A percentile compares a stretch with the other conserved stretches of the same genome.
Conservation (phyloP, 2,329 filamentous ascomycete genomes). For the Ophiobolus disseminans region DNA sequence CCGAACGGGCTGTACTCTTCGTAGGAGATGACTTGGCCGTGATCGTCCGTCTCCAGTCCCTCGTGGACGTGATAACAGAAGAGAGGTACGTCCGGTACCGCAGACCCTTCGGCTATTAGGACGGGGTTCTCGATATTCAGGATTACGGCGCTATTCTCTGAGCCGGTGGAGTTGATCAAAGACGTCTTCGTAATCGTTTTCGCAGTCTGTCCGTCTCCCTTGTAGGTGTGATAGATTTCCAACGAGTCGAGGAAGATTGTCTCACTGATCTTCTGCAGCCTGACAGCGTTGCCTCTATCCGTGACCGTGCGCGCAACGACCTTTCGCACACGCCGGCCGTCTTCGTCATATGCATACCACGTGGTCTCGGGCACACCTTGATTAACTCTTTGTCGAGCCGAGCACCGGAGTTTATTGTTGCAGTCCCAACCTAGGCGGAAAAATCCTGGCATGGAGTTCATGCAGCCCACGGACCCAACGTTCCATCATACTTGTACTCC, state of each 20-base stretch:
- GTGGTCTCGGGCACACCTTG: constrained; percentile 14
- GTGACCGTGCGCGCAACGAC: too few relatives aligned
- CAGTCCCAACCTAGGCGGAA: constrained; percentile 16
- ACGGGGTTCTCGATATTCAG: not conserved
- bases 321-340: constrained; percentile 19
- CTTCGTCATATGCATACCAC: constrained; percentile 17
- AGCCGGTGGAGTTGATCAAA: not conserved
- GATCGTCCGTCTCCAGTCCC: constrained; percentile 32
- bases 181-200: not conserved
- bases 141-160: not conserved
- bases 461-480: constrained; percentile 7
- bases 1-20: constrained; percentile 45
- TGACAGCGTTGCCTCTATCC: not conserved
- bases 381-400: constrained; percentile 5
- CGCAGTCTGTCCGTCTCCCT: constrained; percentile 1
- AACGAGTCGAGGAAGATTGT: constrained; percentile 13
- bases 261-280: constrained; percentile 6
- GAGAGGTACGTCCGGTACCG: not conserved
- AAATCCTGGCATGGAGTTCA: constrained; percentile 15
- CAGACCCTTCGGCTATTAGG: not conserved
- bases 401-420: constrained; percentile 11
- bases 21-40: constrained; percentile 33
- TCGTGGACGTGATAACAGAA: constrained; percentile 6
- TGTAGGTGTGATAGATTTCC: constrained; percentile 10
- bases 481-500: constrained; percentile 2